Evolutionary conservation across 345 rosid species (phyloP).

Genomic region (Brassica juncea): DNA sequence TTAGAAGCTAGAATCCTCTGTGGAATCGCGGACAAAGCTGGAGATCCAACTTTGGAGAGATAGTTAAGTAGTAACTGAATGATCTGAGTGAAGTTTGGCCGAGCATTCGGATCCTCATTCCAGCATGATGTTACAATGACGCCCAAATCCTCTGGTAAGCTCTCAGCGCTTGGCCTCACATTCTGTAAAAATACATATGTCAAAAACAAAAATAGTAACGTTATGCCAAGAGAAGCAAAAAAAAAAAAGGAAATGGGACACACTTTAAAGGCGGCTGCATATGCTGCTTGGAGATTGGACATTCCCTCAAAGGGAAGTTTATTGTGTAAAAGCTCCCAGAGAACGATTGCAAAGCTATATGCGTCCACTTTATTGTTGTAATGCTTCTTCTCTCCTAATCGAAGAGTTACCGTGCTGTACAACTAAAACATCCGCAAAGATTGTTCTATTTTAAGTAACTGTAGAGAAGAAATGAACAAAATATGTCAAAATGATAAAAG

Average conservation of each 20-base stretch:
- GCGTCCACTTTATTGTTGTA: slow-evolving; percentile 96
- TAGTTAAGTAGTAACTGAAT: slow-evolving; percentile 77
- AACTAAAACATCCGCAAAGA: slow-evolving; percentile 50
- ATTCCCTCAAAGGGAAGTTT: slow-evolving; percentile 94
- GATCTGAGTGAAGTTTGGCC: slow-evolving; percentile 83
- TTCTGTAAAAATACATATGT: slow-evolving; percentile 50
- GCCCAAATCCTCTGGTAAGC: slow-evolving; percentile 75
- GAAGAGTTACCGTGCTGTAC: slow-evolving; percentile 90
- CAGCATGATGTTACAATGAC: slow-evolving; percentile 81
- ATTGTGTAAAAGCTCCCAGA: slow-evolving; percentile 97
- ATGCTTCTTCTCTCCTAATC: slow-evolving; percentile 94
- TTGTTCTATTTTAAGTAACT: background rate
- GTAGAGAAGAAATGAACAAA: background rate
- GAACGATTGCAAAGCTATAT: slow-evolving; percentile 92
- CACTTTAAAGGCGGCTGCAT: slow-evolving; percentile 96
- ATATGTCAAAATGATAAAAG: background rate
- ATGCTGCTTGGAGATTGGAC: slow-evolving; percentile 98
- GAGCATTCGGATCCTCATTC: slow-evolving; percentile 87
- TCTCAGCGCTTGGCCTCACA: slow-evolving; percentile 89
- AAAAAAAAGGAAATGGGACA: background rate
- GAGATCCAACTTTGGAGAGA: slow-evolving; percentile 60
- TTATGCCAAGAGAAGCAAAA: background rate
- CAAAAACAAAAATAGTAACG: background rate
- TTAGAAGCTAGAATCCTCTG: slow-evolving; percentile 56
- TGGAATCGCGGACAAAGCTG: slow-evolving; percentile 56